phyloP scores from a whole-genome alignment of 2,329 filamentous ascomycete genomes.

The Fusarium sp. region DNA sequence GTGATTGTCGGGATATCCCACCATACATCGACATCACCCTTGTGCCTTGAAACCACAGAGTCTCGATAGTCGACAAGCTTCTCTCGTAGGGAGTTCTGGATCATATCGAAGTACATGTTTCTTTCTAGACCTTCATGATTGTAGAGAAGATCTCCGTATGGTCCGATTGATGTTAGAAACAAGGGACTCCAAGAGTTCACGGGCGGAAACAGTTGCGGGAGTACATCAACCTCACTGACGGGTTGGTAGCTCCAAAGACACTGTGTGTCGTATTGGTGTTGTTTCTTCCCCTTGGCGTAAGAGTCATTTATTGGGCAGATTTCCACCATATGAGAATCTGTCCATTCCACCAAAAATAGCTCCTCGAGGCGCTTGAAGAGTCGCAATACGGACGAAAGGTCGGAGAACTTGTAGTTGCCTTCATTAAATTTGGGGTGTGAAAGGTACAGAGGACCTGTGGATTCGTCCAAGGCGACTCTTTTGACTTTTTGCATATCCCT shows the following conservation, averaged over 20 bases:
- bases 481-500: background rate
- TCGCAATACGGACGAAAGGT: background rate
- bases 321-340: accelerated
- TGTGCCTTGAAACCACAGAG: background rate
- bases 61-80: background rate
- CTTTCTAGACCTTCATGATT: background rate
- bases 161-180: background rate
- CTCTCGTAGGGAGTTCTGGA: background rate
- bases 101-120: background rate
- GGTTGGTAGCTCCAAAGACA: background rate
- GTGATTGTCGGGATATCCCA: background rate
- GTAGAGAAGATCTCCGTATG: background rate
- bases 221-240: background rate
- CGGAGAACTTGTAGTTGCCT: accelerated
- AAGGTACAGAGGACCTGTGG: background rate
- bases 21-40: accelerated
- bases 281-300: background rate
- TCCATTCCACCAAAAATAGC: background rate
- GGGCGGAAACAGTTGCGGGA: background rate
- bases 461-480: background rate
- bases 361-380: background rate
- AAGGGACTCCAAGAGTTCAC: accelerated
- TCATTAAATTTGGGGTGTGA: background rate
- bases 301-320: background rate
- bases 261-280: background rate